Evolutionary conservation across 495 filamentous ascomycete genomes (phyloP).

Genomic region (Aspergillus cavernicola): DNA sequence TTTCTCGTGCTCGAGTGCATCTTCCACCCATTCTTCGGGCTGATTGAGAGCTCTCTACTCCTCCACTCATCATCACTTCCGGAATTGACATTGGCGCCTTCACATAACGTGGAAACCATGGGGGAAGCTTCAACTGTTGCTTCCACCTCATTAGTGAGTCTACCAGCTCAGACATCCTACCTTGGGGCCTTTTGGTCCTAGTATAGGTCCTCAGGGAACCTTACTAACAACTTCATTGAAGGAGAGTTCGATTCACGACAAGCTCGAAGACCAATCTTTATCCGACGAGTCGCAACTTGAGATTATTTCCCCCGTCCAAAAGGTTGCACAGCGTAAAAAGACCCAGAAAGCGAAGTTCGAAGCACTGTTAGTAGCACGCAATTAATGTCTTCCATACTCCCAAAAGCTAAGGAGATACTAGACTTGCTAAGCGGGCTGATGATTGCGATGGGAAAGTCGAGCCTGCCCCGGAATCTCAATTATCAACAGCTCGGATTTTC

Average conservation of each 20-base stretch:
- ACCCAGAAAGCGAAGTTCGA: constrained; percentile 53
- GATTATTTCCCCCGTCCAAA: constrained; percentile 22
- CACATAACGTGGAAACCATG: background rate
- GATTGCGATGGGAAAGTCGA: constrained; percentile 18
- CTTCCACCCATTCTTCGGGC: too few relatives aligned
- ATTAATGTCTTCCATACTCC: background rate
- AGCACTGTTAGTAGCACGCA: constrained; percentile 35
- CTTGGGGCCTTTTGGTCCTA: background rate
- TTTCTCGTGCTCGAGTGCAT: too few relatives aligned
- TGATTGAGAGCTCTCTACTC: too few relatives aligned
- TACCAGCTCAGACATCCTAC: background rate
- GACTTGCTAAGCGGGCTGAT: constrained; percentile 39
- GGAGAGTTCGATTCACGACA: background rate
- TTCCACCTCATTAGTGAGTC: background rate
- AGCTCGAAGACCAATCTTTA: constrained; percentile 5
- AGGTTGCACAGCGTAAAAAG: constrained; percentile 44
- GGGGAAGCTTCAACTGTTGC: background rate
- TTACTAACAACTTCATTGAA: background rate
- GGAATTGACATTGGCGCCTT: too few relatives aligned
- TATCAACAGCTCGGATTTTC: constrained; percentile 43
- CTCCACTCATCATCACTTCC: too few relatives aligned
- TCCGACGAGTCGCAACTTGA: constrained; percentile 34
- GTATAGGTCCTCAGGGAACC: background rate
- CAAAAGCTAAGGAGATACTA: constrained; percentile 24
- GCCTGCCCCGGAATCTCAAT: constrained; percentile 17